Evolutionary conservation across 495 filamentous ascomycete genomes (phyloP).

Genomic region (Neurospora cerealis): DNA sequence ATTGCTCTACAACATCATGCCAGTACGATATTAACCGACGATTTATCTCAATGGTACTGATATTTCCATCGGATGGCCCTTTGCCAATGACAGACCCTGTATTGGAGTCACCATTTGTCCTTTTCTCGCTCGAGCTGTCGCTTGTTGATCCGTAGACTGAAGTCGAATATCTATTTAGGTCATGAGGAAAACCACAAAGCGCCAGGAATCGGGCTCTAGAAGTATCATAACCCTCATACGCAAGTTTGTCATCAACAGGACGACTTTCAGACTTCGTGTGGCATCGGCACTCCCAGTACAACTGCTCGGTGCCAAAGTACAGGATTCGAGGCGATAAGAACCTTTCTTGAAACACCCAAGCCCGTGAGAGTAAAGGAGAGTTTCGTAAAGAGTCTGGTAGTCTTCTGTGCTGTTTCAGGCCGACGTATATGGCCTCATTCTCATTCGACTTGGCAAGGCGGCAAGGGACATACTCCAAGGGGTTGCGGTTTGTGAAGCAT

Average conservation of each 20-base stretch:
- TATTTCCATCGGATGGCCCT: too few relatives aligned
- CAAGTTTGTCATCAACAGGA: background rate
- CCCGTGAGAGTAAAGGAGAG: background rate
- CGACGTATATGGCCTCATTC: background rate
- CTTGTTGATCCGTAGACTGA: too few relatives aligned
- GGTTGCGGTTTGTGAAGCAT: background rate
- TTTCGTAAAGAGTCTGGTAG: background rate
- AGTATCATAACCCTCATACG: background rate
- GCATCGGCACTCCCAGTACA: background rate
- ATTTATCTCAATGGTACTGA: background rate
- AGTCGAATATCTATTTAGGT: too few relatives aligned
- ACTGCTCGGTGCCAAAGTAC: background rate
- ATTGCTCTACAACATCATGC: background rate
- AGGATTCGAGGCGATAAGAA: background rate
- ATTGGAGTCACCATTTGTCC: too few relatives aligned
- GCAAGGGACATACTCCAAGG: background rate
- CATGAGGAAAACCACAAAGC: background rate
- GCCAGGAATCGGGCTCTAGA: background rate
- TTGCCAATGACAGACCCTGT: too few relatives aligned
- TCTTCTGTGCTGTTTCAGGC: background rate
- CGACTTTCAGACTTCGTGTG: background rate
- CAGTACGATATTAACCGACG: background rate
- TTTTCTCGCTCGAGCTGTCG: too few relatives aligned
- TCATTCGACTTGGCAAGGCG: background rate
- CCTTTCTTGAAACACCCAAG: background rate